These are phyloP conservation scores for Pseudopyrenochaeta lycopersici DNA, from an alignment of 2,329 filamentous ascomycete genomes.

Conservation along the genomic window DNA sequence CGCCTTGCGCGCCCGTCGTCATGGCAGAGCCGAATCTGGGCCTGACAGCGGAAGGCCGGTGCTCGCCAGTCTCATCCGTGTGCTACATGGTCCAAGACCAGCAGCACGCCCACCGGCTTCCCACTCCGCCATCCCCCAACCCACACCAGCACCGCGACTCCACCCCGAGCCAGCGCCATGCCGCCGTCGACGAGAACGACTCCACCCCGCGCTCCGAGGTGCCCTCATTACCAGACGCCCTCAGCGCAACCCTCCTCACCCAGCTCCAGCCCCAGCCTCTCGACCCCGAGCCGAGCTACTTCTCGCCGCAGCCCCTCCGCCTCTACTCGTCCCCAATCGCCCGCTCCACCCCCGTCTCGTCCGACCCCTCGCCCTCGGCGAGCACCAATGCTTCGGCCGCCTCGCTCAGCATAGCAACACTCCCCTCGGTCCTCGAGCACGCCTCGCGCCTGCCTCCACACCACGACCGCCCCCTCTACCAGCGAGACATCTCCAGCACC, in stretches of 20 bases:
- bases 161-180: conserved; percentile 16
- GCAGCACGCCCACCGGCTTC: conserved; percentile 11
- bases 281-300: conserved; percentile 47
- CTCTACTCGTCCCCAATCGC: conserved; percentile 43
- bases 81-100: conserved; percentile 32
- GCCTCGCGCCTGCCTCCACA: conserved; percentile 18
- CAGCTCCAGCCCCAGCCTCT: conserved; percentile 23
- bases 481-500: conserved; percentile 52
- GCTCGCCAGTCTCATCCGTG: conserved; percentile 35
- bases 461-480: conserved; percentile 48
- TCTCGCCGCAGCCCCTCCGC: conserved; percentile 50
- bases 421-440: conserved; percentile 12
- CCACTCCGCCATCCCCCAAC: not conserved
- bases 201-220: conserved; percentile 53
- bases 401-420: conserved; percentile 25
- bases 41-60: conserved; percentile 33
- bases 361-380: conserved; percentile 42
- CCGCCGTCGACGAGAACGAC: conserved; percentile 41
- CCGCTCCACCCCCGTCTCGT: conserved; percentile 38
- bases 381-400: conserved; percentile 38
- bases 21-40: conserved; percentile 39
- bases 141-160: conserved; percentile 7
- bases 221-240: conserved; percentile 41
- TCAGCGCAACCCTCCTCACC: conserved; percentile 28
- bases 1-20: conserved; percentile 34